Base-by-base conservation (phyloP, 805 yeast species). In the Ogataea sp. region DNA sequence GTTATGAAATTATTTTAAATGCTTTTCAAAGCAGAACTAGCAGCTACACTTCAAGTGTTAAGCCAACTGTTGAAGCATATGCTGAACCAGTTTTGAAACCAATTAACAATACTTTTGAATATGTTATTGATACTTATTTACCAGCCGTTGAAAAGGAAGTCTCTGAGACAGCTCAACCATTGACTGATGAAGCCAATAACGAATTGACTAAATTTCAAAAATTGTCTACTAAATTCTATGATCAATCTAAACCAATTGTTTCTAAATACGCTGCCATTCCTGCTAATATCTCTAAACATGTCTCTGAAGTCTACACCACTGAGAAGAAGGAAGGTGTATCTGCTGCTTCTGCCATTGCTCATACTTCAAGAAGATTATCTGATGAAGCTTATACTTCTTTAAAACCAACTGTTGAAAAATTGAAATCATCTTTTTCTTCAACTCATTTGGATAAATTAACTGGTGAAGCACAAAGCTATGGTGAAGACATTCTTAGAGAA, bases 321-420 rank as follows among this genome's bases (percentile, higher is more conserved):
- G 65, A 62, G 42, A 47, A 49, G 38, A 46, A 50, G 13, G 56
- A 61, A 21, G 44, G 50, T 4, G 44, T 52, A 1, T 46, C 61
- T 3, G 44, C 63, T 15, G 49, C 63, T 13, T 50, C 50, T 21
- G 67, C 66, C 2, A 46, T 64, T n/a, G 58, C 61, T 2, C 58
- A 61, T 35, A 58, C 69, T 15, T 58, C 68, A 18, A 53, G 59
- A 43, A 55, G 58, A 38, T 53, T 64, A 30, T 61, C 68, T 2
- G 51, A 46, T 31, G 67, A 64, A 45, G 67, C 65, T 3, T 51
- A 50, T 36, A 40, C 52, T 18, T 42, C 55, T 6, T 44, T 55
- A 31, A 46, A 51, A 23, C 47, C 57, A 20, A 49, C 58, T 1
- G 50, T 60, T 26, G 56, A 56, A 24, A 47, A 45, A n/a, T 14